These are phyloP conservation scores for Colletotrichum simmondsii DNA, from an alignment of 2,329 filamentous ascomycete genomes.

Conservation along the genomic window DNA sequence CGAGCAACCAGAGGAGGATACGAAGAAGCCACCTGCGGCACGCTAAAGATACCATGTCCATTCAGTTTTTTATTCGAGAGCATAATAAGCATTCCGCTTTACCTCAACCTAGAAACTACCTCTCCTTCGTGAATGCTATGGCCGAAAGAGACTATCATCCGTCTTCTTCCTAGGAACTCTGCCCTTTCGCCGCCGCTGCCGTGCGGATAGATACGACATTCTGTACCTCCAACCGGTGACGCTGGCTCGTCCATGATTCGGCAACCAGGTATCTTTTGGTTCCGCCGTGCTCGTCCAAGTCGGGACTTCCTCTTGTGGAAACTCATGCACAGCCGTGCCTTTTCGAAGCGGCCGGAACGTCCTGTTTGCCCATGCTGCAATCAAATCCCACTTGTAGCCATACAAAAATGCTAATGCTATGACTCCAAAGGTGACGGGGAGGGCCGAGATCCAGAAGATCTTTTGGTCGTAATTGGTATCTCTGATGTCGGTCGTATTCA, in stretches of 20 bases:
- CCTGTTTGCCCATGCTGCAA: neutral
- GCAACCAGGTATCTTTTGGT: neutral
- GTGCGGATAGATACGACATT: neutral
- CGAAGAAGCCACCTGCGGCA: conserved; percentile 50
- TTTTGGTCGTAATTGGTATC: conserved; percentile 50
- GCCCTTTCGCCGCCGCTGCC: neutral
- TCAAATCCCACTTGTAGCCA: conserved; percentile 36
- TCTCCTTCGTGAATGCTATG: neutral
- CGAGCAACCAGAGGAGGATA: conserved; percentile 49
- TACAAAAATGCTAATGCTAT: conserved; percentile 40
- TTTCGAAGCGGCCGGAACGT: too few species aligned
- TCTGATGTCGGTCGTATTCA: conserved; percentile 56
- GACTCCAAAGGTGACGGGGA: conserved; percentile 49
- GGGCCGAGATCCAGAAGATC: conserved; percentile 52
- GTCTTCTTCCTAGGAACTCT: neutral
- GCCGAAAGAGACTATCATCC: conserved; percentile 14
- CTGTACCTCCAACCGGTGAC: conserved; percentile 1
- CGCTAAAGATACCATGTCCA: neutral
- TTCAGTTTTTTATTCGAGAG: neutral
- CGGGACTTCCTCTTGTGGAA: neutral
- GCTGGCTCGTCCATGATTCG: neutral
- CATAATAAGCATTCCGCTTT: neutral
- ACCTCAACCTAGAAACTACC: neutral
- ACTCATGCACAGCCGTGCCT: too few species aligned
- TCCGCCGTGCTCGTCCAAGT: neutral